phyloP scores from a whole-genome alignment of 345 rosid species.

The Tarenaya hassleriana region DNA sequence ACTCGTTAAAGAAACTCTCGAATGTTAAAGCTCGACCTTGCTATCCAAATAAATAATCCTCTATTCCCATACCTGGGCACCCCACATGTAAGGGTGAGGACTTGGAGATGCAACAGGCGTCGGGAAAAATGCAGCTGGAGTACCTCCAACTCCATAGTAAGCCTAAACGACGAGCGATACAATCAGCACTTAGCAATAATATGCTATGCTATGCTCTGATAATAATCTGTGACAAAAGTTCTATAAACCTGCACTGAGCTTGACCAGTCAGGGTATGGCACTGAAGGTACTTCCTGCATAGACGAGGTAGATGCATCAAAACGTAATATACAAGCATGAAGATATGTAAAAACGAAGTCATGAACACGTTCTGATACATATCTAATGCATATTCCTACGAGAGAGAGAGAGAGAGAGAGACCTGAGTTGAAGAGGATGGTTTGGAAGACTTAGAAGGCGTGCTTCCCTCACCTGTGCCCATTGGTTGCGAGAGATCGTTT shows the following conservation, averaged over 20 bases:
- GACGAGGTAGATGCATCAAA: conserved; percentile 13
- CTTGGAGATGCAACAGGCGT: conserved; percentile 80
- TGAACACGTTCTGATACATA: too few species aligned
- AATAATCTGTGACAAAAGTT: too few species aligned
- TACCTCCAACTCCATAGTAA: conserved; percentile 81
- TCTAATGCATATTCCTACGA: too few species aligned
- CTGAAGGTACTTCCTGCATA: conserved; percentile 59
- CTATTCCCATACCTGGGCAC: conserved; percentile 94
- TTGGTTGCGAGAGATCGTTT: conserved; percentile 7
- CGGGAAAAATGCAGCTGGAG: conserved; percentile 79
- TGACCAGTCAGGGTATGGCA: conserved; percentile 85
- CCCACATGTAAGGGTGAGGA: conserved; percentile 89
- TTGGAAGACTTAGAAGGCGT: conserved; percentile 66
- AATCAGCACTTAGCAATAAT: conserved; percentile 21
- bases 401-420: too few species aligned
- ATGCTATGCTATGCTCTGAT: conserved; percentile 4
- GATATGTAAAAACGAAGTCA: too few species aligned
- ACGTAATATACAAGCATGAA: background rate
- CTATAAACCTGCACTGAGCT: conserved; percentile 73
- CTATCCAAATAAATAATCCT: too few species aligned
- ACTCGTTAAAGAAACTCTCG: too few species aligned
- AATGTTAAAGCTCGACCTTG: too few species aligned
- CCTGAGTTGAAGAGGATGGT: conserved; percentile 69
- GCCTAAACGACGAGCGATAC: conserved; percentile 48
- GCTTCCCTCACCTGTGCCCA: conserved; percentile 80